A percentile compares a stretch with the other conserved stretches of the same genome.
Evolutionary conservation across 2,329 filamentous ascomycete species (phyloP).

Genomic region (Epichloe gansuensis): DNA sequence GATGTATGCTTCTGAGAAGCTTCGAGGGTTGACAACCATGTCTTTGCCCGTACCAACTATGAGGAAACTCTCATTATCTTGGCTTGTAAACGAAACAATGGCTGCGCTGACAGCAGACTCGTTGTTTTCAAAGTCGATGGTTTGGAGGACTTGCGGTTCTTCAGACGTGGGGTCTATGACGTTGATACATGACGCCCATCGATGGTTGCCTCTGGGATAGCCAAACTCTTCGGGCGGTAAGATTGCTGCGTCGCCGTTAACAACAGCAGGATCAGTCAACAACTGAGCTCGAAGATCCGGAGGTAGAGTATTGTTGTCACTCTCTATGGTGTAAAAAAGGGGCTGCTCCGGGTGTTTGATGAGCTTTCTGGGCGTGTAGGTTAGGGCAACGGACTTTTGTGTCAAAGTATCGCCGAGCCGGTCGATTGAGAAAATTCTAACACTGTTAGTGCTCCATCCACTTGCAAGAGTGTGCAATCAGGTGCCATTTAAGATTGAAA

Average conservation of each 20-base stretch:
- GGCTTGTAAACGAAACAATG: conserved; percentile 73
- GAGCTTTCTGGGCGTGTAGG: conserved; percentile 82
- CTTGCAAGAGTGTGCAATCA: not conserved
- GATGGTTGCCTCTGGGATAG: conserved; percentile 66
- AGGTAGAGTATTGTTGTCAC: conserved; percentile 83
- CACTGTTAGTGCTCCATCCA: conserved; percentile 4
- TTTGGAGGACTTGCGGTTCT: conserved; percentile 58
- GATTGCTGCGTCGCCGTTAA: conserved; percentile 58
- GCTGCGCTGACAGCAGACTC: conserved; percentile 82
- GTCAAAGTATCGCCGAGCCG: conserved; percentile 75
- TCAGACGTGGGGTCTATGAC: conserved; percentile 71
- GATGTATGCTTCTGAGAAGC: conserved; percentile 68
- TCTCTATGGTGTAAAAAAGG: conserved; percentile 86
- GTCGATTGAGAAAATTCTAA: conserved; percentile 79
- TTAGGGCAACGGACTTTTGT: conserved; percentile 72
- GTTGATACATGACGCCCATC: conserved; percentile 94
- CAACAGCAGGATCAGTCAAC: conserved; percentile 54
- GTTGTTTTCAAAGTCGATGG: conserved; percentile 74
- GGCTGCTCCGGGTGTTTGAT: conserved; percentile 77
- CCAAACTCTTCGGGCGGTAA: conserved; percentile 77
- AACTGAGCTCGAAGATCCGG: conserved; percentile 65
- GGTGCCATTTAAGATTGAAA: conserved; percentile 5
- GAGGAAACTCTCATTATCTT: conserved; percentile 82
- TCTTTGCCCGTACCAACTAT: conserved; percentile 91
- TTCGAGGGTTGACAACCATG: conserved; percentile 64